A percentile compares a stretch with the other conserved stretches of the same genome.
Evolutionary conservation across 2,329 filamentous ascomycete genomes (phyloP).

Genomic region (Fusarium sp.): DNA sequence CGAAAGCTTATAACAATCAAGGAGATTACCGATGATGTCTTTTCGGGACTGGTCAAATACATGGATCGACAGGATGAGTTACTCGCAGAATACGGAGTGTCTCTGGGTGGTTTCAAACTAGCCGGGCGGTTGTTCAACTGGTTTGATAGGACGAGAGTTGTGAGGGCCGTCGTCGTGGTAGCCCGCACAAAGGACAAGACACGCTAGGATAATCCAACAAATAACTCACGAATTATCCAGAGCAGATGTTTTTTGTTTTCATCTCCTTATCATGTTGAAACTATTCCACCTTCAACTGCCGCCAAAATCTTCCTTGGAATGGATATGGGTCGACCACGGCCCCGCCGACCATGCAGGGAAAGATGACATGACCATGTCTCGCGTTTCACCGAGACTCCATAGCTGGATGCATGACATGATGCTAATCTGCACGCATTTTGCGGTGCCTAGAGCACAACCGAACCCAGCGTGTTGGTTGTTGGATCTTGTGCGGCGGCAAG

Average conservation of each 20-base stretch:
- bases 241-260: not conserved
- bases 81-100: conserved; percentile 51
- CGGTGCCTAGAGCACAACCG: not conserved
- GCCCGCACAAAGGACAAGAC: conserved; percentile 42
- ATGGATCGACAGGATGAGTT: conserved; percentile 52
- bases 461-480: not conserved
- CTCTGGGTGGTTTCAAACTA: conserved; percentile 52
- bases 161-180: conserved; percentile 53
- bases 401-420: not conserved
- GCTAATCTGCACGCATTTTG: not conserved
- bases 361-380: conserved; percentile 1
- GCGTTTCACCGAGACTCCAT: not conserved
- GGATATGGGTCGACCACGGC: not conserved
- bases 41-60: conserved; percentile 60
- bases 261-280: not conserved
- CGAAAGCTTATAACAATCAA: conserved; percentile 54
- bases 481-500: not conserved
- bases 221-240: not conserved
- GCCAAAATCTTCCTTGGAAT: not conserved
- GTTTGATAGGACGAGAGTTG: conserved; percentile 50
- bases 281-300: not conserved
- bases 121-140: conserved; percentile 54
- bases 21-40: conserved; percentile 67
- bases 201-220: conserved; percentile 3
- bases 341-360: not conserved